Base-by-base conservation (phyloP, 2,329 filamentous ascomycete genomes). In the Cladophialophora chaetospira region DNA sequence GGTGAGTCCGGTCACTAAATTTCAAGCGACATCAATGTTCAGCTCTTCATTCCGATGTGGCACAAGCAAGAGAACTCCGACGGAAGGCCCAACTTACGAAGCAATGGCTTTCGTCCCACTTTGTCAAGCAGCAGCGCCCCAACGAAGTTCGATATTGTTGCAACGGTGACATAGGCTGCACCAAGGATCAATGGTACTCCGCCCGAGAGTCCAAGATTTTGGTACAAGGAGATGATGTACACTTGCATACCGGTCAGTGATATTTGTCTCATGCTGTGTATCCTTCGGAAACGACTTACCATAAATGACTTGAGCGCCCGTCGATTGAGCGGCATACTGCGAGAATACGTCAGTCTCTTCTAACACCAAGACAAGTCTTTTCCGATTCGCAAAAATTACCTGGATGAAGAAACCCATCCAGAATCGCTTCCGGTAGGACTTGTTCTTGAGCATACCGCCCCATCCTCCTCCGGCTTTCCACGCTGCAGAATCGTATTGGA, bases 221-320 rank as follows among this genome's bases (percentile, higher is more conserved):
- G 55, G 52, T 59, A 62, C 42, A 64, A 46, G n/a, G 55, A 40
- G 9, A 61, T 38, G 28, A 58, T 61, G 31, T 56, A 61, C 23
- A 58, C 53, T 61, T 43, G 28, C 23, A 44, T 28, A 31, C 5
- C n/a, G 15, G 10, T 25, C 11, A 23, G 51, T 56, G 17, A 53
- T 51, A 47, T 15, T 25, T 19, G 15, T n/a, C 25, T 51, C 11
- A 42, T 23, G 25, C 26, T 4, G 48, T 43, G 48, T 43, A 42
- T 25, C 25, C 25, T 11, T 28, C 17, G 21, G 5, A n/a, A 9
- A 28, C 5, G 6, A 72, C 77, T 67, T 60, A 78, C 77, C 51
- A 43, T 63, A 61, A 15, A 63, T 57, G 17, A 63, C 58, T 29
- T 61, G 53, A 3, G 53, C 58, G 4, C 55, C 61, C 2, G 61